Evolutionary conservation across 495 filamentous ascomycete species (phyloP).

Genomic region (Tuber melanosporum): DNA sequence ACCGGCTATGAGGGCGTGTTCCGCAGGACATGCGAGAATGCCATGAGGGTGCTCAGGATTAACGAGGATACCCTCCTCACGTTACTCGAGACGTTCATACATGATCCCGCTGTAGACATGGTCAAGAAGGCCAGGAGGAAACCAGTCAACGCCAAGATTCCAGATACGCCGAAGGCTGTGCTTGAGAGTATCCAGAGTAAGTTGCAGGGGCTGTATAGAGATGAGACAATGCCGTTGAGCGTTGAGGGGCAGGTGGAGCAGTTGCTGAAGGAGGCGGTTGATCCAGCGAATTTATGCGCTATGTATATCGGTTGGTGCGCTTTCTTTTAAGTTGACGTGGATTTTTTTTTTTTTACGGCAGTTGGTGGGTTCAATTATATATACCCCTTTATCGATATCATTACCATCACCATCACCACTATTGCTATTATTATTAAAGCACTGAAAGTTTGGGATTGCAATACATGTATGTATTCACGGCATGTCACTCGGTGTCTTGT

Average conservation of each 20-base stretch:
- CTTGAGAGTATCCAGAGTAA: slow-evolving; percentile 83
- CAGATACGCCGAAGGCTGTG: slow-evolving; percentile 80
- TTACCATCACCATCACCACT: not conserved
- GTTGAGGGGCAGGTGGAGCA: slow-evolving; percentile 95
- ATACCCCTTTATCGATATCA: not conserved
- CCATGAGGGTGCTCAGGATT: slow-evolving; percentile 71
- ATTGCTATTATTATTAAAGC: not conserved
- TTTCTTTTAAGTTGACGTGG: slow-evolving; percentile 59
- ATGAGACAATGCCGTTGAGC: slow-evolving; percentile 81
- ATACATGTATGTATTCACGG: not conserved
- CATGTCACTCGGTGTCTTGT: not conserved
- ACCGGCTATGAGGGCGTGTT: slow-evolving; percentile 86
- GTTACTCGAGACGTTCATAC: slow-evolving; percentile 88
- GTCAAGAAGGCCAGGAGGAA: slow-evolving; percentile 57
- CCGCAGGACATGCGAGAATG: slow-evolving; percentile 81
- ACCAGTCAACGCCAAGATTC: slow-evolving; percentile 50
- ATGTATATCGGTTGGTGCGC: slow-evolving; percentile 99
- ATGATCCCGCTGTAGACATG: slow-evolving; percentile 94
- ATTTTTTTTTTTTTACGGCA: not conserved
- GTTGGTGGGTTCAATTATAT: not conserved
- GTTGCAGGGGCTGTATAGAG: slow-evolving; percentile 71
- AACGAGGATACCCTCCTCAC: slow-evolving; percentile 96
- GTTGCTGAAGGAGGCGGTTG: slow-evolving; percentile 74
- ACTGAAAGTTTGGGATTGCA: not conserved
- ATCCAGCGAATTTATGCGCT: slow-evolving; percentile 64